These are phyloP conservation scores for Eucalyptus sp. DNA, from an alignment of 345 rosid genomes.

Conservation along the genomic window DNA sequence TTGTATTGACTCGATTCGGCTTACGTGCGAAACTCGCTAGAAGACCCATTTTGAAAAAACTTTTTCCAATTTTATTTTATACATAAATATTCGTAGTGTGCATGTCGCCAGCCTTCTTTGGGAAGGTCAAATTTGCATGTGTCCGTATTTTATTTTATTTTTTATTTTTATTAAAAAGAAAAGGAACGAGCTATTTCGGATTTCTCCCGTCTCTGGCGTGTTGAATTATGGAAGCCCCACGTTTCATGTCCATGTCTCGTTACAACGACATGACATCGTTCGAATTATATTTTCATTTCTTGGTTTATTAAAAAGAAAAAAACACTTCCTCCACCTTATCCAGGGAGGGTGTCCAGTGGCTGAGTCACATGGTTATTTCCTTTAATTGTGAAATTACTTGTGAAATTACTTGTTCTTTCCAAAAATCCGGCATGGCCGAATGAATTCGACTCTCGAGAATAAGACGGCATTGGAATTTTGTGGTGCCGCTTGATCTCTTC, in stretches of 20 bases:
- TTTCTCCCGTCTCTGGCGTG: neutral
- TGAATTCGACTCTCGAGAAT: neutral
- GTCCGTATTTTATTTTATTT: neutral
- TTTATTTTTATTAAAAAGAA: neutral
- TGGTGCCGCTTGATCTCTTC: neutral
- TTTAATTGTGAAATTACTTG: neutral
- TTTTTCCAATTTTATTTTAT: neutral
- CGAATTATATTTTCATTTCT: neutral
- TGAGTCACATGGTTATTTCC: neutral
- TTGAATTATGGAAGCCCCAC: neutral
- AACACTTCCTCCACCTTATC: neutral
- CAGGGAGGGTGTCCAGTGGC: neutral
- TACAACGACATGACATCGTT: neutral
- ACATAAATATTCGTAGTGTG: neutral
- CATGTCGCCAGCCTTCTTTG: neutral
- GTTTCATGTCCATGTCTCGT: neutral
- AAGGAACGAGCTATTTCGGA: neutral
- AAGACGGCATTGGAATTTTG: neutral
- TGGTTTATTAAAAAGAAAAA: neutral
- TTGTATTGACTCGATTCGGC: neutral
- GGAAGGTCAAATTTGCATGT: neutral
- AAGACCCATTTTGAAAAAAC: neutral
- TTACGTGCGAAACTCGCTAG: neutral
- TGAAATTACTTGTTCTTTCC: neutral
- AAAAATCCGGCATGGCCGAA: neutral